A percentile compares a stretch with the other conserved stretches of the same genome.
Evolutionary conservation across 129 eudicot species (phyloP).

Genomic region (Chrysanthemum lavandulifolium): DNA sequence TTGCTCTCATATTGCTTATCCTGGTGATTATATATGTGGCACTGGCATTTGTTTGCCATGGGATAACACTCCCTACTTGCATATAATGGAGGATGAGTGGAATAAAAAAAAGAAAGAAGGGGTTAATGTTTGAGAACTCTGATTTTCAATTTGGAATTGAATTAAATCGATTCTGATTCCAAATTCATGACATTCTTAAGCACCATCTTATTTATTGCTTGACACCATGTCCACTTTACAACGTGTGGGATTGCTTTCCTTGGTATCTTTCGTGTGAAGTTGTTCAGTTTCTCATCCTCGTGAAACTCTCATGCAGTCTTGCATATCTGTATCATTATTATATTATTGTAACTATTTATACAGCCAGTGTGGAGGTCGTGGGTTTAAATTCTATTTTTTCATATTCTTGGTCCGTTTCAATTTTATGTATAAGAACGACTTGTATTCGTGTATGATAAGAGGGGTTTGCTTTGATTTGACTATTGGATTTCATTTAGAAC

Average conservation of each 20-base stretch:
- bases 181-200: background rate
- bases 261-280: constrained; percentile 23
- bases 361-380: constrained; percentile 17
- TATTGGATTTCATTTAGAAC: background rate
- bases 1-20: constrained; percentile 72
- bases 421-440: constrained; percentile 10
- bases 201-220: constrained; percentile 10
- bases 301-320: constrained; percentile 10
- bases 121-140: background rate
- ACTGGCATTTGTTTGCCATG: constrained; percentile 83
- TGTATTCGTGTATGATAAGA: constrained; percentile 23
- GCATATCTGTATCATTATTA: constrained; percentile 18
- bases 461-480: constrained; percentile 20
- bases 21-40: constrained; percentile 72
- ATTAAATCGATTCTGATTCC: background rate
- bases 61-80: constrained; percentile 70
- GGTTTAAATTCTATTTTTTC: background rate
- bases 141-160: constrained; percentile 8
- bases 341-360: constrained; percentile 17
- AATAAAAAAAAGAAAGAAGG: constrained; percentile 13
- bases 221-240: background rate
- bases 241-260: constrained; percentile 1
- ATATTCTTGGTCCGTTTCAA: background rate
- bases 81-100: constrained; percentile 31
- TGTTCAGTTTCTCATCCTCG: constrained; percentile 16